Conservation (phyloP, 1,284 basidiomycete species). For the Moniliella sp. region DNA sequence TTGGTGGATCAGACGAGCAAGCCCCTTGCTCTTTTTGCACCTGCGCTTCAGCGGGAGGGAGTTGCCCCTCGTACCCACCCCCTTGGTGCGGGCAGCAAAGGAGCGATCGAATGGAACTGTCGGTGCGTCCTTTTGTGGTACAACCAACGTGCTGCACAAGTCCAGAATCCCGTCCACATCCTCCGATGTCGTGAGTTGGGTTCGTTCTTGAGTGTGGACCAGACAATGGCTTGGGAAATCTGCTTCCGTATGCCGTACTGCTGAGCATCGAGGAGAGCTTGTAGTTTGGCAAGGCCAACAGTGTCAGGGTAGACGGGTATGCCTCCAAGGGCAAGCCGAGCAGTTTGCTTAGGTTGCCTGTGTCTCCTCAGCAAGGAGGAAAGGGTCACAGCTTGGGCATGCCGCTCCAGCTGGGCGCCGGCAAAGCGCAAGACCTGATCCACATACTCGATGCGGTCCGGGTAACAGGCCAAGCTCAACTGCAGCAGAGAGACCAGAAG, state of each 20-base stretch:
- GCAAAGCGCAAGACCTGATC: slow-evolving; percentile 31
- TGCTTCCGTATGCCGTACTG: slow-evolving; percentile 21
- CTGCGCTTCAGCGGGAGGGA: too few species aligned
- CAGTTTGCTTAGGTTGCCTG: slow-evolving; percentile 19
- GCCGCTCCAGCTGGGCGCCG: slow-evolving; percentile 16
- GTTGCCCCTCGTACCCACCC: too few species aligned
- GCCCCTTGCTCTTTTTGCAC: slow-evolving; percentile 29
- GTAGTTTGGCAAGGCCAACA: slow-evolving; percentile 27
- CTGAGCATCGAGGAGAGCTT: slow-evolving; percentile 19
- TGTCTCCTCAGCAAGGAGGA: slow-evolving; percentile 11
- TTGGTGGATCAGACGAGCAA: slow-evolving; percentile 27
- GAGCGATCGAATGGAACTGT: too few species aligned
- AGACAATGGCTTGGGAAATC: slow-evolving; percentile 27
- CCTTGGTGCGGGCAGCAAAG: slow-evolving; percentile 1
- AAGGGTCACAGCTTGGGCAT: slow-evolving; percentile 18
- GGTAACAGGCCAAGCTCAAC: slow-evolving; percentile 29
- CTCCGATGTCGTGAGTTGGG: slow-evolving; percentile 25
- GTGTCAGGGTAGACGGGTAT: slow-evolving; percentile 22
- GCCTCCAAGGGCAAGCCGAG: slow-evolving; percentile 26
- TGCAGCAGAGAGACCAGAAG: slow-evolving; percentile 26
- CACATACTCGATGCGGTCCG: slow-evolving; percentile 30
- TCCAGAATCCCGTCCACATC: slow-evolving; percentile 29
- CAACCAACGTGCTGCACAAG: slow-evolving; percentile 22
- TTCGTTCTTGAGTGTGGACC: slow-evolving; percentile 23
- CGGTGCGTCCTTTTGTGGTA: too few species aligned